Evolutionary conservation across 257 asterid species (phyloP), one percentile per base, ranked within the genome.

Genomic region (Datura wrightii): DNA sequence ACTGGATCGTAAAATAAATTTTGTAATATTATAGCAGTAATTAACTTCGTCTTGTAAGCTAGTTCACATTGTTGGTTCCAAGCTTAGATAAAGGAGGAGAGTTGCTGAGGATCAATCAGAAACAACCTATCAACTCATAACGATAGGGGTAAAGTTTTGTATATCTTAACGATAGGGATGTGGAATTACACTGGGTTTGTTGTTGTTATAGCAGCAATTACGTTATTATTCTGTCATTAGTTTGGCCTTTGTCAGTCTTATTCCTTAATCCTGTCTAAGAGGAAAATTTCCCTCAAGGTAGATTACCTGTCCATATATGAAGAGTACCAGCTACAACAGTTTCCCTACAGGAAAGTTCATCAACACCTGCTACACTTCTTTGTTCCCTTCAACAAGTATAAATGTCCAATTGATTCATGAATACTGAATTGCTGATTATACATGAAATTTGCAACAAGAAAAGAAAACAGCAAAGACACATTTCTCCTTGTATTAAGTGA

Each of bases 401-500:
- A 9, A 72, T 13, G 58, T 5, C 39, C 34, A 70, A 15, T 18
- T 0, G 36, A 42, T 66, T 66, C 74, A 66, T 41, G 53, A 8
- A 42, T 42, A 55, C 36, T 39, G 42, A 24, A 39, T 39, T 39
- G 42, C 42, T 9, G 55, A 42, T 74, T 14, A 48, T 24, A 48
- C 82, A 52, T 50, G 44, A 31, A 50, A 50, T 48, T 31, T 8
- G 19, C 5, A 14, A 52, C 39, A 76, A 76, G 63, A 76, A 76
- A 76, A 76, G 63, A 76, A 76, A 10, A 34, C 48, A 74, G 44
- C 59, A 48, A 48, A 24, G 48, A 74, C 54, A 8, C 60, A 71
- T 44, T n/a, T 44, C 79, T 42, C 37, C 56, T 10, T 74, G 59
- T 19, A 24, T 74, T 6, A 3, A 48, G 81, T 41, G 7, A 69